Evolutionary conservation across 176 grass and related monocot species (phyloP).

Genomic region (Themeda triandra): DNA sequence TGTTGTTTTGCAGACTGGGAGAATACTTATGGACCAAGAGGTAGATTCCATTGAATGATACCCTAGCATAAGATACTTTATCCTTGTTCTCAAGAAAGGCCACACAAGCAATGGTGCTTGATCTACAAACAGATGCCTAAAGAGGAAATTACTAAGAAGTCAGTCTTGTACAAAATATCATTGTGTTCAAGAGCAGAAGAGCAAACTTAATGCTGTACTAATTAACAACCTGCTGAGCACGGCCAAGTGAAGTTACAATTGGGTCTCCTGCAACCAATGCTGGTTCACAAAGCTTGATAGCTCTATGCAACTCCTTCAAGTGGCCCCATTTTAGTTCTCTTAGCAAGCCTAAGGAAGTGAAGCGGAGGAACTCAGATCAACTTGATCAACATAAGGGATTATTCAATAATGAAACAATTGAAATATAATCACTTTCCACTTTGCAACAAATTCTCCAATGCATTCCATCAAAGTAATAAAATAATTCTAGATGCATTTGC

Average conservation of each 20-base stretch:
- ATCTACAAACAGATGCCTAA: no score
- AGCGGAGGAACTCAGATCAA: constrained; percentile 4
- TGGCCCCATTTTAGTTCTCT: constrained; percentile 99
- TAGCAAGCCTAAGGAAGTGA: constrained; percentile 56
- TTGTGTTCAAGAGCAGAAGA: neutral
- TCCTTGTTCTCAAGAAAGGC: no score
- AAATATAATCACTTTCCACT: neutral
- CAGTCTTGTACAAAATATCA: constrained; percentile 39
- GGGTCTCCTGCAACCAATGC: constrained; percentile 74
- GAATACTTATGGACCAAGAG: no score
- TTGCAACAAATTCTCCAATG: neutral
- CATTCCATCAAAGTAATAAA: neutral
- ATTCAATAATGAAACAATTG: neutral
- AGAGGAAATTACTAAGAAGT: no score
- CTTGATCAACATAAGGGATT: constrained; percentile 4
- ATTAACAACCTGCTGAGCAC: constrained; percentile 59
- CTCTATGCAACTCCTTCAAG: constrained; percentile 87
- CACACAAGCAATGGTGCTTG: no score
- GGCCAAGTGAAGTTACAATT: constrained; percentile 67
- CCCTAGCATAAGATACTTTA: no score
- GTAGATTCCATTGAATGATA: no score
- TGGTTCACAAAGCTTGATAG: constrained; percentile 91
- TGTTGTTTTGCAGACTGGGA: no score
- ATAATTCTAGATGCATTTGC: neutral
- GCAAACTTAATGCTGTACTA: neutral